A percentile compares a stretch with the other conserved stretches of the same genome.
phyloP scores from a whole-genome alignment of 306 rosid species.

The Castanea mollissima region DNA sequence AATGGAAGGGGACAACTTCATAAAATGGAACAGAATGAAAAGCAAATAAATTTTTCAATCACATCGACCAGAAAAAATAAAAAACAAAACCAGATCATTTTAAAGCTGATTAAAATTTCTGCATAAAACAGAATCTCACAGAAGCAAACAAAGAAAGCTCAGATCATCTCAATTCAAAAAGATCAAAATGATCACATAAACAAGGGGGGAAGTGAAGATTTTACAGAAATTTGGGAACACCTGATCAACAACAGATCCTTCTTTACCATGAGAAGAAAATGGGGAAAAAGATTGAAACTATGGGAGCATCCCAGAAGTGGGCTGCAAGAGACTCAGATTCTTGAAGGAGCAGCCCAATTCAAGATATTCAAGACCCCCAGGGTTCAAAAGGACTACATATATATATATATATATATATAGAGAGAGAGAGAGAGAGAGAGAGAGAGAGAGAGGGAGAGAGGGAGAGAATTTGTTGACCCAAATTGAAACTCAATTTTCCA shows the following conservation, averaged over 20 bases:
- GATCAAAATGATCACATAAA: not conserved
- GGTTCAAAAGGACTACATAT: conserved; percentile 21
- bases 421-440: no score
- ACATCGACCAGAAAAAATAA: conserved; percentile 2
- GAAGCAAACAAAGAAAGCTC: not conserved
- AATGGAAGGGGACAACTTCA: no score
- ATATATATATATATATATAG: not conserved
- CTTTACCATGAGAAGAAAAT: conserved; percentile 8
- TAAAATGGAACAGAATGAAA: not conserved
- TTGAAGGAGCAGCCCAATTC: conserved; percentile 11
- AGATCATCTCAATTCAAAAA: not conserved
- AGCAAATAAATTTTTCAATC: not conserved
- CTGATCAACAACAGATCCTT: conserved; percentile 24
- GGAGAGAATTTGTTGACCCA: not conserved
- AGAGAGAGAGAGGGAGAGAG: no score
- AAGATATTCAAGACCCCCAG: not conserved
- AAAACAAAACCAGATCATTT: conserved; percentile 7
- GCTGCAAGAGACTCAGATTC: conserved; percentile 8
- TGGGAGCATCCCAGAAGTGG: conserved; percentile 16
- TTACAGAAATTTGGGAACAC: conserved; percentile 11
- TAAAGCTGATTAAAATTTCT: not conserved
- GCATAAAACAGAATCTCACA: not conserved
- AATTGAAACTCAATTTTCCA: not conserved
- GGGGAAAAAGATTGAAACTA: conserved; percentile 25
- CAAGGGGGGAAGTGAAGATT: not conserved